Percentiles rank a stretch among this genome's conserved stretches.
Evolutionary conservation across 164 flowering plant species (phyloP).

Genomic region (Annona squamosa): DNA sequence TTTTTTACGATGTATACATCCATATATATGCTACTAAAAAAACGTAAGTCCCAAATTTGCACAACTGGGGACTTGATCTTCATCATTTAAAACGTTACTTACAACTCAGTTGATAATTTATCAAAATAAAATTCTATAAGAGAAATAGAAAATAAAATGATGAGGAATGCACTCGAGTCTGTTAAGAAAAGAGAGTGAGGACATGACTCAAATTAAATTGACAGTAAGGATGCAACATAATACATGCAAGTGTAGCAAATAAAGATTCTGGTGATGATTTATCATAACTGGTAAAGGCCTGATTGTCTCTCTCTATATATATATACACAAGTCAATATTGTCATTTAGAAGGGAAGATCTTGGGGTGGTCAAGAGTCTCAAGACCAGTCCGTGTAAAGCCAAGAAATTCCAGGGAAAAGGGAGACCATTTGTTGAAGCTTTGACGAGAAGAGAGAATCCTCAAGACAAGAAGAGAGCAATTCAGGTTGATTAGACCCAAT

Average conservation of each 20-base stretch:
- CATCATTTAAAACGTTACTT: too few relatives aligned
- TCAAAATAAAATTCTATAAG: too few relatives aligned
- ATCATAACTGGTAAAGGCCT: neutral
- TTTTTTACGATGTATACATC: neutral
- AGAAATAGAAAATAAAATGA: too few relatives aligned
- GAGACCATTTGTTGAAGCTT: neutral
- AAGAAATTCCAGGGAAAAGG: neutral
- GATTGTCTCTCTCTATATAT: neutral
- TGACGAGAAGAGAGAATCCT: neutral
- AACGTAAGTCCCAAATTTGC: too few relatives aligned
- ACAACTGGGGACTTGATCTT: too few relatives aligned
- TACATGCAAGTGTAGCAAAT: neutral
- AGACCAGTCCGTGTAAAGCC: neutral
- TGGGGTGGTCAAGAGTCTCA: neutral
- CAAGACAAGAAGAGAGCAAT: too few relatives aligned
- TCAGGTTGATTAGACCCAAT: too few relatives aligned
- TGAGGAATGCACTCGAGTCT: too few relatives aligned
- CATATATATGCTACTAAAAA: too few relatives aligned
- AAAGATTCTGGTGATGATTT: neutral
- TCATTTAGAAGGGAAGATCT: neutral
- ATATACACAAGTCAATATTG: neutral
- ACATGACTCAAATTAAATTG: too few relatives aligned
- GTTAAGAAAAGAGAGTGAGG: too few relatives aligned
- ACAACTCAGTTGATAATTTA: too few relatives aligned
- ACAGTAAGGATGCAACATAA: neutral